Conservation (phyloP, 495 filamentous ascomycete species). For the Cercophora samala region DNA sequence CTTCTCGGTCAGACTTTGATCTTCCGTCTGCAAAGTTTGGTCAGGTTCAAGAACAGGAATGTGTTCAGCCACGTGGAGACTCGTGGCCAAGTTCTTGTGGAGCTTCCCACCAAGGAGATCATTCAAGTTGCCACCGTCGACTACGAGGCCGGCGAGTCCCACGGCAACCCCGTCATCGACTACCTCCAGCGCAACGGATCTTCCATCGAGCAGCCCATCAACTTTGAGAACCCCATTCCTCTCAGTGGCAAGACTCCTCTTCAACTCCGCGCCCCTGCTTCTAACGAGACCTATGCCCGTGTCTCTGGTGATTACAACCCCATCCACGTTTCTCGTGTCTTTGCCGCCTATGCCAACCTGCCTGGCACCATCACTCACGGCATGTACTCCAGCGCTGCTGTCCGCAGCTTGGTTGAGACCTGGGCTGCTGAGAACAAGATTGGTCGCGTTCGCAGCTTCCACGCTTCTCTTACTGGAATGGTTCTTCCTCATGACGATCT, state of each 20-base stretch:
- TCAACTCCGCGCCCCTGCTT: conserved; percentile 83
- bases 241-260: conserved; percentile 88
- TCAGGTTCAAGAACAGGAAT: conserved; percentile 90
- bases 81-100: conserved; percentile 84
- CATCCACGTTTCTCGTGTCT: conserved; percentile 96
- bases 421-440: conserved; percentile 99
- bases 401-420: conserved; percentile 96
- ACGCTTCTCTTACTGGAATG: conserved; percentile 94
- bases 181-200: conserved; percentile 90
- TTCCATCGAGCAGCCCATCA: conserved; percentile 92
- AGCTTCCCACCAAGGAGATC: conserved; percentile 95
- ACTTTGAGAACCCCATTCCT: conserved; percentile 96
- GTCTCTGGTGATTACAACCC: conserved; percentile 99
- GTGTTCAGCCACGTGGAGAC: conserved; percentile 93
- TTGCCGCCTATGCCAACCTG: conserved; percentile 90
- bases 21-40: conserved; percentile 91
- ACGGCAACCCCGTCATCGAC: conserved; percentile 95
- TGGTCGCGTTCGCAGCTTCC: conserved; percentile 94
- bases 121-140: conserved; percentile 94
- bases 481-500: conserved; percentile 95
- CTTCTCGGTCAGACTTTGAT: conserved; percentile 86
- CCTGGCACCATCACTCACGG: conserved; percentile 97
- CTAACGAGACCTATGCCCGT: conserved; percentile 95
- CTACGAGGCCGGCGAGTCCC: conserved; percentile 82
- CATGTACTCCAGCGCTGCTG: conserved; percentile 98